Evolutionary conservation across 2,329 filamentous ascomycete species (phyloP).

Genomic region (Talaromyces sp.): DNA sequence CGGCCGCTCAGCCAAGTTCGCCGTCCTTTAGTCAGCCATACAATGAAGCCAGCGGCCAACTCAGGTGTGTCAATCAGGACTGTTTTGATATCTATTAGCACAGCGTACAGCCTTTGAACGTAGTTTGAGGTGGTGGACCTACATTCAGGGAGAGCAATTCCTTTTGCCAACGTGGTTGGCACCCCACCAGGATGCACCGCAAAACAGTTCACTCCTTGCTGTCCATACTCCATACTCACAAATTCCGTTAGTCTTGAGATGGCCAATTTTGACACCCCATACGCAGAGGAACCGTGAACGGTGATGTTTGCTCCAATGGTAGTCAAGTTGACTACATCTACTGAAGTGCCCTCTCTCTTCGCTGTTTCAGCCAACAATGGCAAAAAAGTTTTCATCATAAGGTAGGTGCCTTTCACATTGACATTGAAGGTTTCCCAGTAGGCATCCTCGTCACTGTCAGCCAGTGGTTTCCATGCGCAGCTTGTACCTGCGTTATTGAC

Average conservation of each 20-base stretch:
- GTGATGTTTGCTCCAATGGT: conserved; percentile 41
- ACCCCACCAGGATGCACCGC: conserved; percentile 48
- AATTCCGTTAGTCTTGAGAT: conserved; percentile 47
- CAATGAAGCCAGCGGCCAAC: background rate
- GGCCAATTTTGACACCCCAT: conserved; percentile 48
- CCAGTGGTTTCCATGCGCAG: conserved; percentile 24
- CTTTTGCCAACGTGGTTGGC: conserved; percentile 34
- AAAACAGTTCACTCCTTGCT: conserved; percentile 37
- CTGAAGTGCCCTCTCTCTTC: conserved; percentile 37
- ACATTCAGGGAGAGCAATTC: background rate
- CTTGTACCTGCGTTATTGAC: conserved; percentile 48
- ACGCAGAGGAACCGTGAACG: conserved; percentile 39
- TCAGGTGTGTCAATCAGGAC: background rate
- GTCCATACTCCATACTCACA: conserved; percentile 42
- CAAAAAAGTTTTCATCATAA: conserved; percentile 47
- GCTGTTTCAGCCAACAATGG: conserved; percentile 34
- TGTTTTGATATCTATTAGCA: background rate
- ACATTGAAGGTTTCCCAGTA: conserved; percentile 47
- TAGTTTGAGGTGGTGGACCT: background rate
- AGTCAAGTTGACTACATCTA: conserved; percentile 38
- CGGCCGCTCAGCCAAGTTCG: conserved; percentile 19
- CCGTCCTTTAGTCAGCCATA: conserved; percentile 21
- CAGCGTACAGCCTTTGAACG: background rate
- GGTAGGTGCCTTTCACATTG: conserved; percentile 50
- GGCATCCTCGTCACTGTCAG: conserved; percentile 33